Base-by-base conservation (phyloP, 805 yeast species). In the Ogataea degrootiae region DNA sequence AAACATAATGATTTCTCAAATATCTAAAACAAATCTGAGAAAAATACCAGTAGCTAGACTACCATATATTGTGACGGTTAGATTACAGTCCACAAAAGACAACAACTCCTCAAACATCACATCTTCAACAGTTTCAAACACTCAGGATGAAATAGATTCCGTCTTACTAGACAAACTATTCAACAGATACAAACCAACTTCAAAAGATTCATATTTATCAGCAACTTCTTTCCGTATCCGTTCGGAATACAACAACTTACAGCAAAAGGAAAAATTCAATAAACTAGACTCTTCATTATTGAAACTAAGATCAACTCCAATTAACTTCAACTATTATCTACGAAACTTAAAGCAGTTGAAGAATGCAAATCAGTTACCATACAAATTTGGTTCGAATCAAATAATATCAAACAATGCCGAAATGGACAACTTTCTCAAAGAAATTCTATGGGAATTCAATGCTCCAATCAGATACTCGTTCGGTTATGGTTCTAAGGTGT, bases 401-500 rank as follows among this genome's bases (percentile, higher is more conserved):
- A 67, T 75, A 26, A 65, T 82, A 11, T 58, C 70, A 1, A 69
- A 79, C 4, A 77, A 75, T 42, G 47, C 56, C 1, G 60, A 67
- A 15, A 56, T 74, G 52, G 71, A 77, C 35, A 63, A 62, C 9
- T 71, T 75, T 8, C 67, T 88, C 29, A 62, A 73, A 16, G 62
- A 72, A 2, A 73, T 85, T 2, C 57, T 84, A 36, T 66, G 77
- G 66, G 69, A 72, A 41, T 87, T 87, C 65, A 70, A 79, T 38
- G 85, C 92, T 1, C 91, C 94, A 0, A 77, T 89, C 14, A 71
- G 80, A 45, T 86, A 79, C 57, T 83, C 96, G 1, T 87, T 92
- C 67, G 99, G 97, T 0, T 92, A 92, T 65, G 99, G 99, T 2
- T 86, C 96, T 7, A 96, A 96, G 5, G 96, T 94, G 1, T 87